Percentiles rank a stretch among this genome's conserved stretches.
Evolutionary conservation across 192 early-diverging fungal species (phyloP).

Genomic region (Globomyces pollinis-pini): DNA sequence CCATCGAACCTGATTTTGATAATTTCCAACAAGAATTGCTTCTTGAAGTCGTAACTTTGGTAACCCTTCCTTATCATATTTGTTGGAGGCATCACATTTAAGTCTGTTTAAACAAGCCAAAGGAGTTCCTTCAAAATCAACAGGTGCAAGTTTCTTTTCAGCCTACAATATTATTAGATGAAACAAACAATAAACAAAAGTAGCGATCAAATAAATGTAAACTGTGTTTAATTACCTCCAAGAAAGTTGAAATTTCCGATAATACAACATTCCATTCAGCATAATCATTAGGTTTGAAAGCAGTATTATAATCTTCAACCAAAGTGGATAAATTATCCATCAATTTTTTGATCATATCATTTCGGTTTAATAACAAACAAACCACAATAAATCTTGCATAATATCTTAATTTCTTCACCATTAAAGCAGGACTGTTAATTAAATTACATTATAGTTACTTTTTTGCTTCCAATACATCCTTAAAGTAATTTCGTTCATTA

Average conservation of each 20-base stretch:
- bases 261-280: slow-evolving; percentile 80
- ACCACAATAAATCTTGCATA: slow-evolving; percentile 98
- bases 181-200: too few relatives aligned
- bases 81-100: slow-evolving; percentile 32
- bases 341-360: slow-evolving; percentile 69
- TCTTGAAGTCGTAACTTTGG: slow-evolving; percentile 72
- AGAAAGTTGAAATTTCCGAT: slow-evolving; percentile 68
- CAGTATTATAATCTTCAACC: slow-evolving; percentile 81
- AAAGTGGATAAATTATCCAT: slow-evolving; percentile 75
- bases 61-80: slow-evolving; percentile 53
- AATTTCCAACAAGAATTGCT: slow-evolving; percentile 92
- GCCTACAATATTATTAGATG: slow-evolving; percentile 46
- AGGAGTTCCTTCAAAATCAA: slow-evolving; percentile 38
- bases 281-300: slow-evolving; percentile 81
- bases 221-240: too few relatives aligned
- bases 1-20: slow-evolving; percentile 65
- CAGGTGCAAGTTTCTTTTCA: slow-evolving; percentile 68
- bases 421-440: slow-evolving; percentile 80
- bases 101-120: slow-evolving; percentile 47
- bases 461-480: slow-evolving; percentile 85
- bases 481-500: slow-evolving; percentile 87
- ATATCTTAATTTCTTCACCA: slow-evolving; percentile 97
- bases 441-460: slow-evolving; percentile 50
- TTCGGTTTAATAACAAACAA: slow-evolving; percentile 76
- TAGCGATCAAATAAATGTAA: slow-evolving; percentile 4